These are phyloP conservation scores for Pseudohalonectria lignicola DNA, from an alignment of 2,329 filamentous ascomycete species.

Conservation along the genomic window DNA sequence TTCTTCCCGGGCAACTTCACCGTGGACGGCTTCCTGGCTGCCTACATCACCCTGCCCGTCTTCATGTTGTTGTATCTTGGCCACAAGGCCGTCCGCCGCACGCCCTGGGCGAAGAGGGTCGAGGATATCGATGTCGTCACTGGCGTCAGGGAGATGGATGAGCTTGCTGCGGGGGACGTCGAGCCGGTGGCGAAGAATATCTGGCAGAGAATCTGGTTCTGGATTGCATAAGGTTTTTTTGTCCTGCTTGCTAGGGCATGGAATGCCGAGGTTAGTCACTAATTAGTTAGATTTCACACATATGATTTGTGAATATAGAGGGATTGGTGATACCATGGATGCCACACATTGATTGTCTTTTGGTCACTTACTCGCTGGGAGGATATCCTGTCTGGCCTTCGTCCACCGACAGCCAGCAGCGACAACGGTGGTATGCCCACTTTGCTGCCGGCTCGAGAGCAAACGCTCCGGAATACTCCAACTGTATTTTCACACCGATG, in stretches of 20 bases:
- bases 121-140: constrained; percentile 44
- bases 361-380: no score
- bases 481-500: no score
- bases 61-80: constrained; percentile 50
- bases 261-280: neutral
- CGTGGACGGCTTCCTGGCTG: constrained; percentile 50
- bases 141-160: constrained; percentile 53
- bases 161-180: constrained; percentile 35
- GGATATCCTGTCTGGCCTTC: no score
- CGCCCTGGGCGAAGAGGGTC: constrained; percentile 26
- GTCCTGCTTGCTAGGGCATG: neutral
- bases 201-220: constrained; percentile 43
- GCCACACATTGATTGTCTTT: no score
- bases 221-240: constrained; percentile 31
- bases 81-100: constrained; percentile 43
- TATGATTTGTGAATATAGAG: no score
- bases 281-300: no score
- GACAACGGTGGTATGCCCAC: no score
- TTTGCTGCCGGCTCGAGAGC: no score
- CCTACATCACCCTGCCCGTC: constrained; percentile 51
- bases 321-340: no score
- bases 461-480: no score
- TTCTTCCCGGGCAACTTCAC: constrained; percentile 59
- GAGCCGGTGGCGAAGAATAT: constrained; percentile 37
- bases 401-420: no score